Evolutionary conservation across 2,329 filamentous ascomycete species (phyloP).

Genomic region (Plenodomus tracheiphilus): DNA sequence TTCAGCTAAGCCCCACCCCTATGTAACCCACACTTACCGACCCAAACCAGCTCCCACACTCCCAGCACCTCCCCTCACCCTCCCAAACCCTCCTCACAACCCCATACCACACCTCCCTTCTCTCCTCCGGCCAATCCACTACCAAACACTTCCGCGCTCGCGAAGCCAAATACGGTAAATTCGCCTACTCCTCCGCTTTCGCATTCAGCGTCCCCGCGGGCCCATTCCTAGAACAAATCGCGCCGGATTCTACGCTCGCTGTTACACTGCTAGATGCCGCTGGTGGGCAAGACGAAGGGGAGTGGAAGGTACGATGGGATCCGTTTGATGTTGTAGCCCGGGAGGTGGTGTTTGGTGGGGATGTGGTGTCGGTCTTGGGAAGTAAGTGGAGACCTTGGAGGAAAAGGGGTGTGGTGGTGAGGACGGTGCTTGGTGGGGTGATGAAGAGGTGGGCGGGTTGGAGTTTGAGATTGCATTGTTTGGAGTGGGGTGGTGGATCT

Average conservation of each 20-base stretch:
- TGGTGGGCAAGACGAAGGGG: slow-evolving; percentile 19
- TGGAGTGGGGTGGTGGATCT: slow-evolving; percentile 1
- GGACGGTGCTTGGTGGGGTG: slow-evolving; percentile 10
- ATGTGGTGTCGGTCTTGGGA: too few relatives aligned
- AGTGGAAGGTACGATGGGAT: slow-evolving; percentile 26
- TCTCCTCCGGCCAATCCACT: slow-evolving; percentile 17
- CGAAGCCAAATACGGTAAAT: slow-evolving; percentile 25
- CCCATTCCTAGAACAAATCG: slow-evolving; percentile 32
- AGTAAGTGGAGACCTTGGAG: too few relatives aligned
- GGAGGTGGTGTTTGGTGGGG: not conserved
- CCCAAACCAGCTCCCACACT: too few relatives aligned
- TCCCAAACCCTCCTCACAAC: slow-evolving; percentile 49
- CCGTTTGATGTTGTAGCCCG: slow-evolving; percentile 11
- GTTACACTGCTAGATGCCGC: too few relatives aligned
- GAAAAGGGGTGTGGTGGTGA: too few relatives aligned
- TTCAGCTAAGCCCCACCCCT: too few relatives aligned
- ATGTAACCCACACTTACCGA: too few relatives aligned
- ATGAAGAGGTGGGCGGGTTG: slow-evolving; percentile 14
- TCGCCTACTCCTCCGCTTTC: slow-evolving; percentile 51
- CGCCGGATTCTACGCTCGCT: slow-evolving; percentile 29
- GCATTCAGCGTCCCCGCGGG: slow-evolving; percentile 52
- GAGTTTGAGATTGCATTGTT: slow-evolving; percentile 16
- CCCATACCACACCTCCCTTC: slow-evolving; percentile 14
- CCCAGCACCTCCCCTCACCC: slow-evolving; percentile 20
- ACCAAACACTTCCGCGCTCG: slow-evolving; percentile 16